Conservation (phyloP, 305 asterid genomes). For the Petunia hybrid region DNA sequence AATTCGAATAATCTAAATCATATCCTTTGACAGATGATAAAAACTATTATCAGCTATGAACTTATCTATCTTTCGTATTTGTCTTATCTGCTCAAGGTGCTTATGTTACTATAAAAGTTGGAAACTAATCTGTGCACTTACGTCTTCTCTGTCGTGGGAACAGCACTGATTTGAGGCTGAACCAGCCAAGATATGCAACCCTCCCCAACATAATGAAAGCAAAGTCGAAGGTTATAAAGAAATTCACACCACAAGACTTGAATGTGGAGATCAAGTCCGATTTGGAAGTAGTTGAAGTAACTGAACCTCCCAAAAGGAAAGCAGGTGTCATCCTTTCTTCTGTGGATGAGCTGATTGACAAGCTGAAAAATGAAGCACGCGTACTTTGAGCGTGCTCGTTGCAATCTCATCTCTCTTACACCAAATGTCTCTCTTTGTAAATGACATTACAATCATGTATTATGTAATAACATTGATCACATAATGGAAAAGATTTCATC, state of each 20-base stretch:
- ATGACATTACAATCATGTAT: not conserved
- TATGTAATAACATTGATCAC: constrained; percentile 20
- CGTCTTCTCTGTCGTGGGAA: not conserved
- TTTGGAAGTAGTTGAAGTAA: constrained; percentile 75
- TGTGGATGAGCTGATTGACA: constrained; percentile 87
- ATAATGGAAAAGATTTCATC: constrained; percentile 5
- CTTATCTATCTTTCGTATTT: not conserved
- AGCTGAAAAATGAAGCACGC: constrained; percentile 81
- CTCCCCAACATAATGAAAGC: constrained; percentile 99
- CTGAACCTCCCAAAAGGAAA: constrained; percentile 91
- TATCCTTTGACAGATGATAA: not conserved
- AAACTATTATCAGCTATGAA: not conserved
- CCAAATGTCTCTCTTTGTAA: not conserved
- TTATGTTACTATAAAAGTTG: not conserved
- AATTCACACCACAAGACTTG: constrained; percentile 72
- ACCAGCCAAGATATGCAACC: constrained; percentile 93
- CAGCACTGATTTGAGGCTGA: constrained; percentile 93
- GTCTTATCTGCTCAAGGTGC: constrained; percentile 6
- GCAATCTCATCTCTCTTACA: constrained; percentile 8
- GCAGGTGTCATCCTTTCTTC: constrained; percentile 83
- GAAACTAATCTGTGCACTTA: constrained; percentile 6
- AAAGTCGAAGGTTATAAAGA: constrained; percentile 81
- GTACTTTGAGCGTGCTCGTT: constrained; percentile 51
- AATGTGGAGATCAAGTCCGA: constrained; percentile 75
- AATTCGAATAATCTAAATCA: not conserved